Evolutionary conservation across 164 flowering plant genomes (phyloP), one percentile per base, ranked within the genome.

Genomic region (Cinnamomum micranthum): DNA sequence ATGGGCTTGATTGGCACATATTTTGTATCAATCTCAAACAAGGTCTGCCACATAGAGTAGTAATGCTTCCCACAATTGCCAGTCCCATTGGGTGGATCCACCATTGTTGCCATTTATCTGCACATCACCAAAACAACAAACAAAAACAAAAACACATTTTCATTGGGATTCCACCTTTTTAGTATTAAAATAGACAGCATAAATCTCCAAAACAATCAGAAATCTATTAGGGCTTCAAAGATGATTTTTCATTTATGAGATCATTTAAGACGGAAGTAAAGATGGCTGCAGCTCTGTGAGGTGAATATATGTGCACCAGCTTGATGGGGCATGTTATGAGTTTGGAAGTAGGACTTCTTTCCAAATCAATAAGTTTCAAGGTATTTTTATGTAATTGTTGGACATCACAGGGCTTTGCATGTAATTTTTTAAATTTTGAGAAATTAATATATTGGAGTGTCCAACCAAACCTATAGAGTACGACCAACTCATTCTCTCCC

Each of bases 1-100:
- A 94, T 89, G 52, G 98, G 96, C 86, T 92, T 92, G 82, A 94
- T 92, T 14, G 98, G 97, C 65, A 87, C 87, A 74, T 94, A 94
- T 73, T 92, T 94, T 3, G 90, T 91, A 75, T 94, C 98, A 55
- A 94, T 84, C 88, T 94, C 98, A 75, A 94, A 94, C 82, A 94
- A 71, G 4, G 94, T 85, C 73, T 92, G 97, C 97, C 97, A 94
- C 97, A 94, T 94, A 0, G 93, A 81, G 76, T 79, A 94, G 80
- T 92, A 94, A 80, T 94, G 98, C 82, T 94, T 94, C 73, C 98
- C 97, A 74, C 50, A 76, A 14, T 74, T 58, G 52, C 84, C 70
- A 64, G 82, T 72, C 73, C 97, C 97, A 78, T 92, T 90, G 7
- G 96, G 97, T 41, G 97, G 96, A 73, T 91, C 98, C 69, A 94